Conservation (phyloP, 1,284 basidiomycete genomes). For the Serendipita sp. region DNA sequence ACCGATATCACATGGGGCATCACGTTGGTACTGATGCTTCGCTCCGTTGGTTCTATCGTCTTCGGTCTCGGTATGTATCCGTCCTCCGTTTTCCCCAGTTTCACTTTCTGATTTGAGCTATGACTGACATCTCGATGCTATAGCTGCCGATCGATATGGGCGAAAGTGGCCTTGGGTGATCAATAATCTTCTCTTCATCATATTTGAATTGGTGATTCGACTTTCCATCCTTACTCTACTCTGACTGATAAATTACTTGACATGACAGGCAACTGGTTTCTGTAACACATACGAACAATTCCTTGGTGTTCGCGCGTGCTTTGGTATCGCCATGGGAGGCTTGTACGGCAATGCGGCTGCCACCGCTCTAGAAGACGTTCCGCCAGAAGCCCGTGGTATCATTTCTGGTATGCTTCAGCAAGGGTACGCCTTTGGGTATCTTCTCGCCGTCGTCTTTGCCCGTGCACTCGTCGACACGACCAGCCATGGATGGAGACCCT, state of each 20-base stretch:
- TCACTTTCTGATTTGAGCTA: neutral
- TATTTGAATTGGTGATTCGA: constrained; percentile 56
- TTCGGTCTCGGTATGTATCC: constrained; percentile 23
- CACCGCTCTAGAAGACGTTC: constrained; percentile 80
- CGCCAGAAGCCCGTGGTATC: constrained; percentile 73
- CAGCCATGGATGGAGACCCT: constrained; percentile 37
- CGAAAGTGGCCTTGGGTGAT: constrained; percentile 82
- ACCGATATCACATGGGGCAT: constrained; percentile 32
- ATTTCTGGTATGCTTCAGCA: constrained; percentile 76
- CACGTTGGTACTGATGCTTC: constrained; percentile 84
- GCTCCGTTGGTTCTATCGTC: constrained; percentile 67
- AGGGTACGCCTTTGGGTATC: constrained; percentile 58
- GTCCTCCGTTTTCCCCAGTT: neutral
- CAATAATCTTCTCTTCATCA: constrained; percentile 60
- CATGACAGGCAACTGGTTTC: constrained; percentile 39
- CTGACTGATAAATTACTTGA: neutral
- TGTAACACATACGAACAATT: constrained; percentile 54
- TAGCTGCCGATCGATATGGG: constrained; percentile 67
- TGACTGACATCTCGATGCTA: neutral
- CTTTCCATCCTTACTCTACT: neutral
- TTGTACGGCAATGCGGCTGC: constrained; percentile 66
- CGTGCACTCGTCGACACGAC: constrained; percentile 51
- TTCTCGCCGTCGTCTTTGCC: constrained; percentile 58
- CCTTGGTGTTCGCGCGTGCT: constrained; percentile 55
- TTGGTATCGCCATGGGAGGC: constrained; percentile 80